Percentiles rank a stretch among this genome's conserved stretches.
These are phyloP conservation scores for Cryphonectria parasitica DNA, from an alignment of 2,329 filamentous ascomycete genomes.

Conservation along the genomic window DNA sequence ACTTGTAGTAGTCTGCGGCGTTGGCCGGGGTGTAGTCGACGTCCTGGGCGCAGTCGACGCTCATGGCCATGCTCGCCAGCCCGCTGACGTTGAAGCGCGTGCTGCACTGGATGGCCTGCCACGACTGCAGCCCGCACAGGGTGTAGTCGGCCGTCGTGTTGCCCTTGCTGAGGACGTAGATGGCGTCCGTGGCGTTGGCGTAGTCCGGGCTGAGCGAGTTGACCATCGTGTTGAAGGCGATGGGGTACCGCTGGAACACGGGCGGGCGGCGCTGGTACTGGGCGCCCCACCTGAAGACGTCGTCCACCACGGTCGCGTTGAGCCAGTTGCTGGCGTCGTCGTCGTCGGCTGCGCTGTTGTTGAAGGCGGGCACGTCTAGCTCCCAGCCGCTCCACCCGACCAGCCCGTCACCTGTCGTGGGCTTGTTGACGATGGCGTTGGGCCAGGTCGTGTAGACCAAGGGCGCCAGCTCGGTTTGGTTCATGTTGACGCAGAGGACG, in stretches of 20 bases:
- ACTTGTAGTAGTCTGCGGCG: not conserved
- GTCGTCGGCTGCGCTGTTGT: not conserved
- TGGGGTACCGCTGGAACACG: slow-evolving; percentile 59
- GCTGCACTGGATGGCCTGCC: slow-evolving; percentile 67
- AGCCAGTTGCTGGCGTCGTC: slow-evolving; percentile 44
- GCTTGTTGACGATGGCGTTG: slow-evolving; percentile 41
- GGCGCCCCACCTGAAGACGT: slow-evolving; percentile 70
- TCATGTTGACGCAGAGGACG: slow-evolving; percentile 72
- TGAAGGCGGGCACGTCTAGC: slow-evolving; percentile 42
- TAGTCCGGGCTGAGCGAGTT: slow-evolving; percentile 49
- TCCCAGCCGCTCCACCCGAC: slow-evolving; percentile 43
- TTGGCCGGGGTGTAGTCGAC: slow-evolving; percentile 18
- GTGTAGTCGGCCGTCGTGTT: slow-evolving; percentile 55
- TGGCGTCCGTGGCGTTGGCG: slow-evolving; percentile 46
- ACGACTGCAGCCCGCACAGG: slow-evolving; percentile 69
- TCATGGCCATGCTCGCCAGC: slow-evolving; percentile 61
- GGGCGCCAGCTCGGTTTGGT: slow-evolving; percentile 60
- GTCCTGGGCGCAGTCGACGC: slow-evolving; percentile 56
- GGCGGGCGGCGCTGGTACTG: slow-evolving; percentile 55
- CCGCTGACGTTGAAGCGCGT: slow-evolving; percentile 64
- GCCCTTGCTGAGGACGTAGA: slow-evolving; percentile 68
- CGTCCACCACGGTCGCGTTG: slow-evolving; percentile 66
- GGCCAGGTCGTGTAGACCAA: slow-evolving; percentile 69
- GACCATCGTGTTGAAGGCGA: slow-evolving; percentile 67
- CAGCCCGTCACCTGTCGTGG: slow-evolving; percentile 34